Evolutionary conservation across 345 rosid genomes (phyloP), one percentile per base, ranked within the genome.

Genomic region (Xanthoceras sorbifolium): DNA sequence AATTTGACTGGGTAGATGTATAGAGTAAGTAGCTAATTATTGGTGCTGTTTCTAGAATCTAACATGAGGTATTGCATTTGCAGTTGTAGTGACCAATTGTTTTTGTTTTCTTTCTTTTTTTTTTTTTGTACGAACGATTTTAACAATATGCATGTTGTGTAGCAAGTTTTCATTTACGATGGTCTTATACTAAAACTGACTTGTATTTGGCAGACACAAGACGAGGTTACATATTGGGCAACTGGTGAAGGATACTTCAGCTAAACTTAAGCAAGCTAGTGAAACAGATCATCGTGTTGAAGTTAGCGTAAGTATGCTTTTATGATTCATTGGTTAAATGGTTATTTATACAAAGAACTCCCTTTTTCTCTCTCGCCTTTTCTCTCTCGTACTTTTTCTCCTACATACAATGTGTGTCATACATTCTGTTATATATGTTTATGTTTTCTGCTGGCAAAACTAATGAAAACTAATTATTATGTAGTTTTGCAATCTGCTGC

Each of bases 201-300:
- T 75, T 80, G 57, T 77, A 28, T 78, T 77, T 72, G 62, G 78
- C 83, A 96, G 99, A 85, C 98, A 86, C 79, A 92, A 91, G 87
- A 92, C 94, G 50, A 89, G 97, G 79, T 78, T 90, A 18, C 91
- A 91, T 85, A 93, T 93, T 25, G 93, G 94, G 78, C 89, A 91
- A 73, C 59, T 96, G 62, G 99, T 96, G 84, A 96, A 93, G 86
- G 97, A 96, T 72, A 93, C 99, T 69, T 88, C 97, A n/a, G 90
- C 94, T 71, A 96, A 85, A 82, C 94, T 96, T 69, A 93, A 89
- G 84, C 93, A 91, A 84, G 97, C 92, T 54, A 96, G 97, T 78
- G 95, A 96, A 82, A 82, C 85, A 38, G 97, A 96, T 90, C 99
- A 90, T 79, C 85, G 77, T 48, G 88, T 84, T 50, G 91, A 87